A percentile compares a stretch with the other conserved stretches of the same genome.
phyloP scores from a whole-genome alignment of 257 asterid species.

The Ocimum tenuiflorum region DNA sequence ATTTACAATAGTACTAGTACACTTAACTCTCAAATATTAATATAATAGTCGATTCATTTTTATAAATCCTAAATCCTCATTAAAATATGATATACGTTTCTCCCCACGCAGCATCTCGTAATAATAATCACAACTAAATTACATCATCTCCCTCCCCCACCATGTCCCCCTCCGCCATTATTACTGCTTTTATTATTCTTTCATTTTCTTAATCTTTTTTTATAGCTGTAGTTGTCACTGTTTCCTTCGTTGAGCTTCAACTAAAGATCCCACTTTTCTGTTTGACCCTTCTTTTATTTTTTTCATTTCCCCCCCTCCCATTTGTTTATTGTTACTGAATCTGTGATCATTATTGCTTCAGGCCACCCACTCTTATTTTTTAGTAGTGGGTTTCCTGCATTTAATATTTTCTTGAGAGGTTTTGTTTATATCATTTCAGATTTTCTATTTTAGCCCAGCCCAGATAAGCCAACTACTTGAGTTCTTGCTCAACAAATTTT shows the following conservation, averaged over 20 bases:
- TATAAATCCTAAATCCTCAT: too few species aligned
- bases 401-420: constrained; percentile 11
- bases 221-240: neutral
- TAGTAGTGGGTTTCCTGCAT: constrained; percentile 19
- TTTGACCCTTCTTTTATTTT: neutral
- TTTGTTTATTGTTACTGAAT: constrained; percentile 11
- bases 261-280: constrained; percentile 7
- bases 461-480: neutral
- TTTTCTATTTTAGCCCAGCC: neutral
- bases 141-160: constrained; percentile 15
- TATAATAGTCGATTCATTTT: neutral
- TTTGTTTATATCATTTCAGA: neutral
- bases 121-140: constrained; percentile 15
- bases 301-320: neutral
- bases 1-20: constrained; percentile 1
- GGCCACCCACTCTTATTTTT: constrained; percentile 21
- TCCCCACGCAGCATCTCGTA: neutral
- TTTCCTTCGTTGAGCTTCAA: constrained; percentile 4
- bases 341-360: constrained; percentile 25
- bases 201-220: neutral
- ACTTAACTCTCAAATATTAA: constrained; percentile 3
- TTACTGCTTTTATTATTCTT: neutral
- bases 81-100: too few species aligned
- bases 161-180: constrained; percentile 8
- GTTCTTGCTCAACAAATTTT: constrained; percentile 6